Base-by-base conservation (phyloP, 2,329 filamentous ascomycete species). In the Lachnellula cervina region DNA sequence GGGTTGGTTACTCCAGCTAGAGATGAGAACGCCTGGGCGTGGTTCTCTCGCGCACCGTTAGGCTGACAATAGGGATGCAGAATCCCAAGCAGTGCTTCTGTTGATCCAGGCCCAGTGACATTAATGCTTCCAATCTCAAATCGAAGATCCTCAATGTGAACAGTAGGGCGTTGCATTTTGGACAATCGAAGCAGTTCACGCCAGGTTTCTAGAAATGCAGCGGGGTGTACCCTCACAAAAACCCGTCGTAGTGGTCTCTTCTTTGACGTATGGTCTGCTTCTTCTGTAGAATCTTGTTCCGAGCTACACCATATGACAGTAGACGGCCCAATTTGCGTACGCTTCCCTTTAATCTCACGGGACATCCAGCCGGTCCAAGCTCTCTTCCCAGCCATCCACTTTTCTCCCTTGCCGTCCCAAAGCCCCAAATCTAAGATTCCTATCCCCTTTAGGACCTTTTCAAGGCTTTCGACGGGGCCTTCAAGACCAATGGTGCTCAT, bases 401-500 rank as follows among this genome's bases (percentile, higher is more conserved):
- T 90, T 55, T 74, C 77, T 5, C 85, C 87, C 56, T 79, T 83
- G 3, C 74, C 74, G 23, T 80, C 82, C 82, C 86, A 90, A 23
- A 83, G 73, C 16, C 80, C 77, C 14, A 82, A 77, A 19, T 83
- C 78, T 1, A 75, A 74, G 45, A 90, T 71, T 1, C 88, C 86
- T 2, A 96, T 64, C 5, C 77, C 78, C 65, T 77, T 83, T 35
- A 97, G 70, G 9, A 93, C 76, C 38, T 81, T 80, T 54, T 84
- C 76, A 42, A 96, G 74, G 52, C 85, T 86, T 32, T 75, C 71
- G 42, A 82, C 75, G 14, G 77, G 74, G 0, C 92, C 94, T 62
- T 87, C 85, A 3, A 97, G 69, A 14, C 86, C 80, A 61, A 97
- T 87, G 1, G 90, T 96, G 63, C 89, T 89, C 76, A 94, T 88